phyloP scores from a whole-genome alignment of 352 stramenopile genomes.

The Globisporangium paddicum region DNA sequence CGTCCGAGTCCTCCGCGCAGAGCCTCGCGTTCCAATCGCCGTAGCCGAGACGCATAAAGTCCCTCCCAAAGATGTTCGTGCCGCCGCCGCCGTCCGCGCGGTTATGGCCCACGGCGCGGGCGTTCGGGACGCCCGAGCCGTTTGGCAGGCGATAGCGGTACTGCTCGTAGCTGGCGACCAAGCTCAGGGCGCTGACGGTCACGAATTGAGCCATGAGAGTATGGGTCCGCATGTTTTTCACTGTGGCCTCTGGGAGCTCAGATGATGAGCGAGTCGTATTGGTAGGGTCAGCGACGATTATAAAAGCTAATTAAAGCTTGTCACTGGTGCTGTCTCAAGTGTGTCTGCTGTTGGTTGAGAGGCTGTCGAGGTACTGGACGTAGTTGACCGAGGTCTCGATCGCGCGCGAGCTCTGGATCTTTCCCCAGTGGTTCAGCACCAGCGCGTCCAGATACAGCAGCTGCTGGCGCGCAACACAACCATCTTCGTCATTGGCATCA shows the following conservation, averaged over 20 bases:
- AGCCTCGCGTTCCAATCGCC: neutral
- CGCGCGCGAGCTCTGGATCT: constrained; percentile 22
- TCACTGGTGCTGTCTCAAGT: neutral
- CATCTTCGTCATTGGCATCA: constrained; percentile 5
- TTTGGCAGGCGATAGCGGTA: constrained; percentile 7
- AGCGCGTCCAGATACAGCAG: constrained; percentile 58
- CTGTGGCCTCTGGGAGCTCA: neutral
- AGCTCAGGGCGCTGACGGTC: neutral
- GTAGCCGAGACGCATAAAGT: neutral
- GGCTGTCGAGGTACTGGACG: constrained; percentile 43
- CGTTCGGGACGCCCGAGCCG: neutral
- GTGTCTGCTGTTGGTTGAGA: neutral
- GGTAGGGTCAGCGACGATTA: neutral
- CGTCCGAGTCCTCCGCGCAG: constrained; percentile 22
- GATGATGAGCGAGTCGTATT: neutral
- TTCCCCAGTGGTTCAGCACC: constrained; percentile 49
- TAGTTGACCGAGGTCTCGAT: constrained; percentile 36
- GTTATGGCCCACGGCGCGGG: constrained; percentile 1
- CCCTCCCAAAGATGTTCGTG: neutral
- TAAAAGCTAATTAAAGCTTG: constrained; percentile 1
- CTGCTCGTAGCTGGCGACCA: constrained; percentile 4
- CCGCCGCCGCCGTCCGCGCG: neutral
- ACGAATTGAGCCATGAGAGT: neutral
- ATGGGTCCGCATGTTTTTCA: neutral
- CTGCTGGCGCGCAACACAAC: constrained; percentile 38